Evolutionary conservation across 139 green algal species (phyloP).

Genomic region (Axilococcus clingmanii): DNA sequence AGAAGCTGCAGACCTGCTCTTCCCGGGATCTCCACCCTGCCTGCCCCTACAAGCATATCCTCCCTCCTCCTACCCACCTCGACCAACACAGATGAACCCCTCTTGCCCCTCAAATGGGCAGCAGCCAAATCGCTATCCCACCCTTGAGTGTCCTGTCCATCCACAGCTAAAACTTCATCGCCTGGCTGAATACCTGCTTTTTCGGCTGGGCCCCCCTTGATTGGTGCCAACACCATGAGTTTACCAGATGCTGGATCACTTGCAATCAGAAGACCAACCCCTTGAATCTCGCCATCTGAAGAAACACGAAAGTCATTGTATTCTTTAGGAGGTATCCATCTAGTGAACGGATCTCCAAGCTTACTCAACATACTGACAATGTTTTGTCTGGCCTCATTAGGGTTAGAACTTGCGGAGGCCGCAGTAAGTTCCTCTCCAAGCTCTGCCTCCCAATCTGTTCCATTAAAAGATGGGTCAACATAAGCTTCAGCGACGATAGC

Average conservation of each 20-base stretch:
- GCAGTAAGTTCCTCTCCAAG: neutral
- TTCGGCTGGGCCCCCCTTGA: slow-evolving; percentile 76
- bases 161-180: slow-evolving; percentile 65
- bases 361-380: slow-evolving; percentile 65
- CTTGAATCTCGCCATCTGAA: slow-evolving; percentile 77
- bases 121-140: slow-evolving; percentile 65
- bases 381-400: slow-evolving; percentile 30
- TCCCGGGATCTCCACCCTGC: neutral
- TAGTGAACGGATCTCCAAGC: slow-evolving; percentile 90
- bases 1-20: slow-evolving; percentile 4
- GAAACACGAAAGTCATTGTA: slow-evolving; percentile 72
- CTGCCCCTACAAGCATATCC: slow-evolving; percentile 40
- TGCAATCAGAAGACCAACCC: slow-evolving; percentile 85
- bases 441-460: slow-evolving; percentile 33
- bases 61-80: slow-evolving; percentile 37
- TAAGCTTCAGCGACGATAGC: slow-evolving; percentile 60
- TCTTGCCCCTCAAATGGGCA: slow-evolving; percentile 55
- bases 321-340: slow-evolving; percentile 69
- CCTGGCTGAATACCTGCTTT: slow-evolving; percentile 70
- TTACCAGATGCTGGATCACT: slow-evolving; percentile 36
- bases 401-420: neutral
- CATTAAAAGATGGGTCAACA: slow-evolving; percentile 60
- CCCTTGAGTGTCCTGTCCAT: slow-evolving; percentile 47
- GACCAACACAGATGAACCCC: slow-evolving; percentile 56
- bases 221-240: slow-evolving; percentile 72